phyloP scores from a whole-genome alignment of 108 stramenopile genomes.

The Stephanodiscus triporus region DNA sequence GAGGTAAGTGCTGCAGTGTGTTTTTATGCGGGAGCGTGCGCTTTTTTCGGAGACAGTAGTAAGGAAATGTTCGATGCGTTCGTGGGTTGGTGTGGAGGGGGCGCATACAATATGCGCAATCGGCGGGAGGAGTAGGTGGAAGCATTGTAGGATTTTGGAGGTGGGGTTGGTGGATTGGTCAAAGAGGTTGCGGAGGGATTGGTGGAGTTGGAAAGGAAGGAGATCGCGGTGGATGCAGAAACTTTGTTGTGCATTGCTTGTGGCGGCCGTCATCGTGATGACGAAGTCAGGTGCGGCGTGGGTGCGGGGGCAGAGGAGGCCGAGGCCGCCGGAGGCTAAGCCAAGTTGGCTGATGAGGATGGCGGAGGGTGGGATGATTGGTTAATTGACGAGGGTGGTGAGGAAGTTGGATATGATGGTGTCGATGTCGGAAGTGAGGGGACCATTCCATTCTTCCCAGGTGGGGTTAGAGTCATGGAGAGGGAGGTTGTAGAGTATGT shows the following conservation, averaged over 20 bases:
- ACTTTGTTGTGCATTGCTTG: neutral
- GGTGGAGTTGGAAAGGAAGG: neutral
- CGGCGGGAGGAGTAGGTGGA: neutral
- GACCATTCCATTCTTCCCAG: constrained; percentile 24
- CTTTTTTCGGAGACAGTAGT: neutral
- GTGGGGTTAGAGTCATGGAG: neutral
- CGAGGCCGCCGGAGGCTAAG: neutral
- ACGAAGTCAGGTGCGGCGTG: neutral
- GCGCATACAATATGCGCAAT: neutral
- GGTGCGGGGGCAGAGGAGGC: neutral
- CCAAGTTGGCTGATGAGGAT: constrained; percentile 1
- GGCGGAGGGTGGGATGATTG: neutral
- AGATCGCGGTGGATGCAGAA: neutral
- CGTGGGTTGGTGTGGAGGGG: neutral
- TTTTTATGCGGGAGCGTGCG: neutral
- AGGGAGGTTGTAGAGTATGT: constrained; percentile 19
- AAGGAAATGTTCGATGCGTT: neutral
- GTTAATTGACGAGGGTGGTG: neutral
- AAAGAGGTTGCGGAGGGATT: too few species aligned
- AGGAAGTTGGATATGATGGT: neutral
- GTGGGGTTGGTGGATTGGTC: too few species aligned
- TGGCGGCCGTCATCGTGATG: neutral
- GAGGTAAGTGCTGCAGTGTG: too few species aligned
- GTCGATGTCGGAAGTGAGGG: neutral
- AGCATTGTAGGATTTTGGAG: too few species aligned